phyloP scores from a whole-genome alignment of 345 rosid genomes.

The Clarkia xantiana region DNA sequence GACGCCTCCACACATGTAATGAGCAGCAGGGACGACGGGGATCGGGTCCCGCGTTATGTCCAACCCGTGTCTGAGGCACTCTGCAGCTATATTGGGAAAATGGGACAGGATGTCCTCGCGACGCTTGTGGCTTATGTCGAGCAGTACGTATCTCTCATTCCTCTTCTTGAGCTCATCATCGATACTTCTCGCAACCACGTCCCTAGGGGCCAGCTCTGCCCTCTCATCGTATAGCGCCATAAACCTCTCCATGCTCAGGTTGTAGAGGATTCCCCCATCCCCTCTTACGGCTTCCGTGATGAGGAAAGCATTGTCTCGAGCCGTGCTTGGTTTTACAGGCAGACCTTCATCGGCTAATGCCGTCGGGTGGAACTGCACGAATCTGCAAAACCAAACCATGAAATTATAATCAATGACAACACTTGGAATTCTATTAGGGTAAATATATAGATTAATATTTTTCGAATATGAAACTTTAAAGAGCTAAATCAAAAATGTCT shows the following conservation, averaged over 20 bases:
- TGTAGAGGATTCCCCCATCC: slow-evolving; percentile 90
- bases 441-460: too few species aligned
- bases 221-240: slow-evolving; percentile 83
- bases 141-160: slow-evolving; percentile 65
- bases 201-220: slow-evolving; percentile 95
- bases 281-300: slow-evolving; percentile 84
- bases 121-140: slow-evolving; percentile 79
- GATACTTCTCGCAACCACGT: slow-evolving; percentile 88
- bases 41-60: slow-evolving; percentile 72
- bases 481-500: too few species aligned
- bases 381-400: slow-evolving; percentile 27
- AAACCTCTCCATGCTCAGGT: slow-evolving; percentile 66
- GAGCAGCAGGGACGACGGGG: slow-evolving; percentile 93
- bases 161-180: slow-evolving; percentile 84
- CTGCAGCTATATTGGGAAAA: slow-evolving; percentile 87
- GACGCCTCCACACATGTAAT: slow-evolving; percentile 98
- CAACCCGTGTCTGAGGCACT: slow-evolving; percentile 63
- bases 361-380: slow-evolving; percentile 97
- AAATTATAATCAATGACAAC: neutral
- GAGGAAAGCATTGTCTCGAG: slow-evolving; percentile 83
- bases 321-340: slow-evolving; percentile 42
- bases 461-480: too few species aligned
- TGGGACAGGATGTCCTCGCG: slow-evolving; percentile 74
- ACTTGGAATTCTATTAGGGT: neutral
- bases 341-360: slow-evolving; percentile 97